Conservation (phyloP, 768 basidiomycete genomes). For the Russula sp. region DNA sequence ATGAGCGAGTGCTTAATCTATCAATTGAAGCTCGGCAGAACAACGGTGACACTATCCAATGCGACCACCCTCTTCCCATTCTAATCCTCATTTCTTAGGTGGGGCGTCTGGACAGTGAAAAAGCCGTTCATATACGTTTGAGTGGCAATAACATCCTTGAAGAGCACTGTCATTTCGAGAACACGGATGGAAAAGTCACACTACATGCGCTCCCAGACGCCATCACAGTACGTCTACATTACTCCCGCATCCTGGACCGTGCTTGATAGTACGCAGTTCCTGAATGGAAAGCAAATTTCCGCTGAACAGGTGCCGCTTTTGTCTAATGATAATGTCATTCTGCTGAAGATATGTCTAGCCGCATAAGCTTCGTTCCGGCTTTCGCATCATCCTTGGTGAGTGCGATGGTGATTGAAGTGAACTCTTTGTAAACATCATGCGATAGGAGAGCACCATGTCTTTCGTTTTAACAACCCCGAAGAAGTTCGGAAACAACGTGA, state of each 20-base stretch:
- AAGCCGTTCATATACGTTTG: constrained; percentile 79
- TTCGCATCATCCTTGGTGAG: constrained; percentile 90
- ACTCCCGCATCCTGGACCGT: neutral
- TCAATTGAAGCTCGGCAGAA: constrained; percentile 81
- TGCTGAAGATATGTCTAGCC: constrained; percentile 34
- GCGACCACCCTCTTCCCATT: constrained; percentile 17
- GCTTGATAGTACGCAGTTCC: constrained; percentile 46
- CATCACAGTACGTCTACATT: constrained; percentile 55
- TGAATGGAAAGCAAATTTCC: constrained; percentile 86
- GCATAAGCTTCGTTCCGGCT: constrained; percentile 87
- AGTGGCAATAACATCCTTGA: constrained; percentile 88
- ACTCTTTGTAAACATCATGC: neutral
- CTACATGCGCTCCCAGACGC: constrained; percentile 74
- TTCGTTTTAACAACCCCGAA: constrained; percentile 93
- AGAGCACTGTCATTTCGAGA: constrained; percentile 91
- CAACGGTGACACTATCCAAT: constrained; percentile 42
- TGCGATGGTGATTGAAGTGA: constrained; percentile 6
- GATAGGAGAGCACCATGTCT: constrained; percentile 91
- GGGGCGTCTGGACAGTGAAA: constrained; percentile 79
- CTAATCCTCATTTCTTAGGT: constrained; percentile 40
- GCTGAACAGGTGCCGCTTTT: constrained; percentile 57
- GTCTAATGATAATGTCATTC: neutral
- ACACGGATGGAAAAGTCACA: constrained; percentile 75
- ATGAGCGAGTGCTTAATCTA: constrained; percentile 96
- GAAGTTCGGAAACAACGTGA: constrained; percentile 89